Percentiles rank a stretch among this genome's conserved stretches.
phyloP scores from a whole-genome alignment of 192 early-diverging fungal genomes.

The Podila verticillata region DNA sequence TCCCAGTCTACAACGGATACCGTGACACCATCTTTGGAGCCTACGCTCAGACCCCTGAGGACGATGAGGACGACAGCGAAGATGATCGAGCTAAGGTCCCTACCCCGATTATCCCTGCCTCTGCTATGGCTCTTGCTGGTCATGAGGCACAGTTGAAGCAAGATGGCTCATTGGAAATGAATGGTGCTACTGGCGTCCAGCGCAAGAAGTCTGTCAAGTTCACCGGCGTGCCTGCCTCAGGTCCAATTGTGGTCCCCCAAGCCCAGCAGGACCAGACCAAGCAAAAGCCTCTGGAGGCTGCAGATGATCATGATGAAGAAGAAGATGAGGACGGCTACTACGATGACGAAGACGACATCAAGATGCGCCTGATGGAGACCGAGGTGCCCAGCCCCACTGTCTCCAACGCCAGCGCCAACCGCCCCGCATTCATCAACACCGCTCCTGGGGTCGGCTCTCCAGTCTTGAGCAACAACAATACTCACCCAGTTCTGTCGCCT shows the following conservation, averaged over 20 bases:
- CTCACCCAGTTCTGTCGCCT: conserved; percentile 15
- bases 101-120: conserved; percentile 9
- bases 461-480: background rate
- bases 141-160: background rate
- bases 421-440: conserved; percentile 23
- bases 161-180: background rate
- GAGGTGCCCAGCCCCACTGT: conserved; percentile 26
- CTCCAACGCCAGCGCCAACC: conserved; percentile 1
- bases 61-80: conserved; percentile 39
- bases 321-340: conserved; percentile 17
- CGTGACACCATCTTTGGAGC: conserved; percentile 51
- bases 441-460: conserved; percentile 2
- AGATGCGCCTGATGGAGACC: conserved; percentile 35
- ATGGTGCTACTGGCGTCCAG: conserved; percentile 11
- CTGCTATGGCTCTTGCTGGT: conserved; percentile 2
- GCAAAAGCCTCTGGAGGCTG: conserved; percentile 4
- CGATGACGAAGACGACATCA: conserved; percentile 45
- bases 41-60: conserved; percentile 18
- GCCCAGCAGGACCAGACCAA: background rate
- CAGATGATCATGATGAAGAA: conserved; percentile 11
- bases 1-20: conserved; percentile 48
- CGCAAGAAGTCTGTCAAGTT: conserved; percentile 54
- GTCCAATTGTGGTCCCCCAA: conserved; percentile 16
- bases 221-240: conserved; percentile 27
- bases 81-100: conserved; percentile 4